Conservation (phyloP, 441 rosid species). For the Adansonia madagascariensis region DNA sequence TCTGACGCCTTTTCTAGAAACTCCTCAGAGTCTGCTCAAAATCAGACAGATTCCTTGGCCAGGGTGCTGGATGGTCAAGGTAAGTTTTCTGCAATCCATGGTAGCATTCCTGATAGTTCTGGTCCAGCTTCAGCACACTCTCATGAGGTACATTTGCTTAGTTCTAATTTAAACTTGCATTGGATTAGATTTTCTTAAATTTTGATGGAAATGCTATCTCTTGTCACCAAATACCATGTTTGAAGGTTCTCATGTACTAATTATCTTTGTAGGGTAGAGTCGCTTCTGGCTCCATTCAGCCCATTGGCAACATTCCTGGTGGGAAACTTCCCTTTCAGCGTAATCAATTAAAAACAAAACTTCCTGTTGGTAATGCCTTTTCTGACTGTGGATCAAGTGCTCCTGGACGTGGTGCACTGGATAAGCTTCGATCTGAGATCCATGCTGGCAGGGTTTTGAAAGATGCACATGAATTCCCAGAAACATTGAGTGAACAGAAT, state of each 20-base stretch:
- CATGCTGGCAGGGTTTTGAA: constrained; percentile 43
- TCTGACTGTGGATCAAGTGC: constrained; percentile 50
- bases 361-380: constrained; percentile 44
- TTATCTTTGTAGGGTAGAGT: constrained; percentile 54
- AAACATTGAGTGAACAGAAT: constrained; percentile 58
- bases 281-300: constrained; percentile 46
- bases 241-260: constrained; percentile 21
- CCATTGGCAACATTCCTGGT: constrained; percentile 45
- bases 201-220: not conserved
- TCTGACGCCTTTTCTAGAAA: constrained; percentile 48
- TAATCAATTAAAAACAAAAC: constrained; percentile 46
- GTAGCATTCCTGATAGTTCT: constrained; percentile 47
- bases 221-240: not conserved
- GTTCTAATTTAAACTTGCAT: not conserved
- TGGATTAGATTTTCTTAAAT: not conserved
- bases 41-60: constrained; percentile 46
- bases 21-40: constrained; percentile 46
- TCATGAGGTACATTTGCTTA: constrained; percentile 49
- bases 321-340: constrained; percentile 50
- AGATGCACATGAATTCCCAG: constrained; percentile 43
- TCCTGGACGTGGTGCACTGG: constrained; percentile 40
- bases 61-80: constrained; percentile 54
- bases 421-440: constrained; percentile 53
- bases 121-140: constrained; percentile 43
- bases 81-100: constrained; percentile 45